Evolutionary conservation across 164 flowering plant genomes (phyloP).

Genomic region (Chimonanthus praecox): DNA sequence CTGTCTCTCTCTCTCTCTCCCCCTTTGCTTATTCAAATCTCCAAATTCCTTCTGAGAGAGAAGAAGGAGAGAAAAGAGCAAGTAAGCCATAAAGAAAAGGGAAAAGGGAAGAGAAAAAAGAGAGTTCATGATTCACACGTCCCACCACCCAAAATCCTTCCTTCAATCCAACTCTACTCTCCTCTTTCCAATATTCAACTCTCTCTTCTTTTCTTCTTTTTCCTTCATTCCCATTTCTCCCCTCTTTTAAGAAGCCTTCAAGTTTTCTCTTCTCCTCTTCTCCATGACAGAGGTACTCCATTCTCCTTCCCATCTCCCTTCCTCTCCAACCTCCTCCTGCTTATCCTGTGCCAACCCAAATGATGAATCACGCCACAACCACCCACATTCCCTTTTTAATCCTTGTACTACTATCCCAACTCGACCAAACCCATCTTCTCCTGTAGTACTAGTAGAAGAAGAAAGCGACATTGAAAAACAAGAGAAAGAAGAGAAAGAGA

Average conservation of each 20-base stretch:
- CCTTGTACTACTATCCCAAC: not conserved
- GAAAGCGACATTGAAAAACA: slow-evolving; percentile 2
- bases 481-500: slow-evolving; percentile 21
- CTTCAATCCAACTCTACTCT: slow-evolving; percentile 31
- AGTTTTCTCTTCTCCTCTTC: slow-evolving; percentile 19
- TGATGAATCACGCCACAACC: slow-evolving; percentile 13
- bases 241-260: not conserved
- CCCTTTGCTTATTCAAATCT: slow-evolving; percentile 7
- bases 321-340: slow-evolving; percentile 33
- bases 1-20: not conserved
- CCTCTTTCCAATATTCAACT: not conserved
- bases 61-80: not conserved
- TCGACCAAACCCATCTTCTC: not conserved
- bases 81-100: not conserved
- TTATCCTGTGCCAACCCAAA: slow-evolving; percentile 17
- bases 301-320: slow-evolving; percentile 30
- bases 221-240: not conserved
- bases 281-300: slow-evolving; percentile 44
- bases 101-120: no score
- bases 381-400: slow-evolving; percentile 12
- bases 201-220: not conserved
- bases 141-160: slow-evolving; percentile 23
- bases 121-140: slow-evolving; percentile 36
- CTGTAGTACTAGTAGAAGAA: slow-evolving; percentile 10
- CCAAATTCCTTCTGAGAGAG: not conserved